phyloP scores from a whole-genome alignment of 202 grass and related monocot genomes.

The Setaria italica region DNA sequence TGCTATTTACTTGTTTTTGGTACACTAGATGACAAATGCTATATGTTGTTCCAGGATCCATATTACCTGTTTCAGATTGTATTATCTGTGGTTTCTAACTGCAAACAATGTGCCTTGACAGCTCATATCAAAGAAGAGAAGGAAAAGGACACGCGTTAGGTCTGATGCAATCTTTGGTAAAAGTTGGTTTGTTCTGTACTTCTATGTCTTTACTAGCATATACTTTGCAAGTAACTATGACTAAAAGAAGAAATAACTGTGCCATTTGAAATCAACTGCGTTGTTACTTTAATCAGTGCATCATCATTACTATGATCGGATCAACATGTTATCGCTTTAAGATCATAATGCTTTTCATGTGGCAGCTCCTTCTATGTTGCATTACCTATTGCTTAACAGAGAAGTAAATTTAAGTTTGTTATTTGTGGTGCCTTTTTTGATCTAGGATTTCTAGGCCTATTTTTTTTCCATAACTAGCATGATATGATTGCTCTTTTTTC shows the following conservation, averaged over 20 bases:
- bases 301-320: slow-evolving; percentile 47
- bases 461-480: slow-evolving; percentile 36
- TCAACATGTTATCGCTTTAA: slow-evolving; percentile 41
- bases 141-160: background rate
- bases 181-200: slow-evolving; percentile 46
- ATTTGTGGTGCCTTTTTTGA: slow-evolving; percentile 31
- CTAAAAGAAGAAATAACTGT: slow-evolving; percentile 43
- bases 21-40: background rate
- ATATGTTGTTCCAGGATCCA: background rate
- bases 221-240: slow-evolving; percentile 47
- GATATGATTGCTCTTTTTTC: slow-evolving; percentile 47
- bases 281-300: slow-evolving; percentile 47
- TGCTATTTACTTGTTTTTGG: slow-evolving; percentile 24
- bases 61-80: slow-evolving; percentile 20
- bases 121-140: background rate
- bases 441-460: slow-evolving; percentile 43
- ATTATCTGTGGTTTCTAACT: slow-evolving; percentile 7
- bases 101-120: background rate
- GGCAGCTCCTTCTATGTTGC: background rate
- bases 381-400: slow-evolving; percentile 55
- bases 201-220: slow-evolving; percentile 36
- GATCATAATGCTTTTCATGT: slow-evolving; percentile 36
- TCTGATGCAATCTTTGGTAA: slow-evolving; percentile 35
- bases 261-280: slow-evolving; percentile 28
- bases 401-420: slow-evolving; percentile 39